Base-by-base conservation (phyloP, 352 stramenopile genomes). In the Globisporangium middletonii region DNA sequence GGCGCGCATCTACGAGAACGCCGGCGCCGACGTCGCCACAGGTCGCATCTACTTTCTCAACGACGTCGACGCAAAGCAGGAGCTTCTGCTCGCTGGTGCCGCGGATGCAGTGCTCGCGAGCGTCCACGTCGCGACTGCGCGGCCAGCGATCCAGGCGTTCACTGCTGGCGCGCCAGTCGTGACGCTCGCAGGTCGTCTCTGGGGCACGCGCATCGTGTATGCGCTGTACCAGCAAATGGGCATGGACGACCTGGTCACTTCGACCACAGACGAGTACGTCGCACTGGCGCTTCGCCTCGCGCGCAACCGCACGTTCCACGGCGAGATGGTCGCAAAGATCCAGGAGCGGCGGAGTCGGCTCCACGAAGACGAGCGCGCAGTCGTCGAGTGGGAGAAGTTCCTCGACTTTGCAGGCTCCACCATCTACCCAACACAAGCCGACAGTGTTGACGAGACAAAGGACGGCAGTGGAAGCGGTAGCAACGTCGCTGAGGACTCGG, bases 301-400 rank as follows among this genome's bases (percentile, higher is more conserved):
- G 16, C 75, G 55, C 2, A 59, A 92, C 47, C 50, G 37, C 0
- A 35, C 43, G 1, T 90, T 90, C 41, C 78, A 78, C 38, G 47
- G 62, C 8, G 57, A 57, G 33, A 84, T 89, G 67, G 62, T 58
- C n/a, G 28, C 59, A 13, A 68, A 79, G 43, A 71, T 92, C 26
- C 64, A 75, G 33, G 59, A 62, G 2, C 67, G 70, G 35, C 71
- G 74, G 3, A 54, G 63, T 26, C 68, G 59, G 1, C 33, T 92
- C n/a, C 81, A 79, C 4, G 60, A 74, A 55, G 72, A 85, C 53
- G 3, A 23, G 18, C 43, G 63, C 12, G 79, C 77, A 2, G 70
- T 92, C 1, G 19, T 64, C n/a, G 75, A 90, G 52, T 92, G 83
- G 83, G 79, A 89, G 61, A 68, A 60, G 38, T 90, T 92, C 51